These are phyloP conservation scores for Plectosphaerella sp. DNA, from an alignment of 2,329 filamentous ascomycete species.

Conservation along the genomic window DNA sequence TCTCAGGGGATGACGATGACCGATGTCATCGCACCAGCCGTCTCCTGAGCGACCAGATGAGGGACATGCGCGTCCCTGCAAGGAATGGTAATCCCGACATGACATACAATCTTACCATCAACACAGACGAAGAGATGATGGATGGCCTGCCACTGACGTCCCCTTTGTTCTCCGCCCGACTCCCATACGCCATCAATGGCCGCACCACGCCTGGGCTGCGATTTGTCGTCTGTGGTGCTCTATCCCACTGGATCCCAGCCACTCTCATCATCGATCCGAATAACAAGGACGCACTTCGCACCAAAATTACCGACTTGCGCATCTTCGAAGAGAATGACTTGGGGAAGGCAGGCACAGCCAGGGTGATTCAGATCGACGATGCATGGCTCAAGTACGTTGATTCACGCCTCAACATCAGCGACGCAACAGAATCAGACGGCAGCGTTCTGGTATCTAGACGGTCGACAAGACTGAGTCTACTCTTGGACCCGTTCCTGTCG, in stretches of 20 bases:
- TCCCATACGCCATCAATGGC: neutral
- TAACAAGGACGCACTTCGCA: neutral
- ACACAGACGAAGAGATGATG: too few species aligned
- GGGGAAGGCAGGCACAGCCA: neutral
- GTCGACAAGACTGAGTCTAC: too few species aligned
- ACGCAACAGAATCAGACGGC: too few species aligned
- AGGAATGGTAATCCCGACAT: too few species aligned
- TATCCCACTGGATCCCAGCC: slow-evolving; percentile 1
- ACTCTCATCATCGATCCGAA: neutral
- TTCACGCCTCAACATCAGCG: neutral
- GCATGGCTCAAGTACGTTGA: neutral
- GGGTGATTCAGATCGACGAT: neutral
- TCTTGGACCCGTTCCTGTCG: too few species aligned
- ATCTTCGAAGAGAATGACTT: neutral
- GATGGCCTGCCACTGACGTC: neutral
- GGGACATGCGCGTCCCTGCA: neutral
- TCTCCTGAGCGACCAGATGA: neutral
- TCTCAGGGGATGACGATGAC: neutral
- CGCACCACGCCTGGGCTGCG: neutral
- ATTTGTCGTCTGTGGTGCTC: slow-evolving; percentile 1
- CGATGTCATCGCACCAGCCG: neutral
- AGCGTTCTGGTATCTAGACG: too few species aligned
- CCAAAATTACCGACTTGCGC: neutral
- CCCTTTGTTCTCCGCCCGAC: neutral
- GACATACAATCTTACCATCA: too few species aligned